A percentile compares a stretch with the other conserved stretches of the same genome.
Evolutionary conservation across 805 yeast species (phyloP).

Genomic region (Metschnikowia noctiluminum): DNA sequence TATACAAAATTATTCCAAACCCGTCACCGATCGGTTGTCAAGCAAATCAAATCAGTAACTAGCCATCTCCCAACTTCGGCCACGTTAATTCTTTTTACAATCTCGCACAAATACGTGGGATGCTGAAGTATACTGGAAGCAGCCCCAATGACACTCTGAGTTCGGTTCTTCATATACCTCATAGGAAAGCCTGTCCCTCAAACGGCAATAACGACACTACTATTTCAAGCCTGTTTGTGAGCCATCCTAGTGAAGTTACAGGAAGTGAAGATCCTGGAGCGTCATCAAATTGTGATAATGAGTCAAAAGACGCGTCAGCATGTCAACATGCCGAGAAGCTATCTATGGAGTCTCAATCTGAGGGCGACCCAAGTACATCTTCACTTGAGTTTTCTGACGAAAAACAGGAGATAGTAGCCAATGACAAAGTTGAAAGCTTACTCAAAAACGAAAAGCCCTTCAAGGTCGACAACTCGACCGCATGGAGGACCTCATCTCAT

Average conservation of each 20-base stretch:
- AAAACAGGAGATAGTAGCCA: neutral
- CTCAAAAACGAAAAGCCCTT: too few relatives aligned
- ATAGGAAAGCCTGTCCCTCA: neutral
- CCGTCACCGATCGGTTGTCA: too few relatives aligned
- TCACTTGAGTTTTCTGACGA: neutral
- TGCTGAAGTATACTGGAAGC: constrained; percentile 3
- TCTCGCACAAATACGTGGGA: neutral
- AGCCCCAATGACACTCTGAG: neutral
- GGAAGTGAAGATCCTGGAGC: too few relatives aligned
- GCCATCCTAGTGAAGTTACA: constrained; percentile 13
- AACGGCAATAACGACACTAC: constrained; percentile 6
- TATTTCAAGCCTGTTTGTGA: constrained; percentile 20
- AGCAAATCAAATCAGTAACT: too few relatives aligned
- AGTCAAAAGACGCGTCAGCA: constrained; percentile 4
- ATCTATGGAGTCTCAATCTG: neutral
- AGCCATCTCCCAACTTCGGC: too few relatives aligned
- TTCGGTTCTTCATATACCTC: neutral
- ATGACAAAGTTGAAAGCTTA: too few relatives aligned
- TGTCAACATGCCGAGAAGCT: neutral
- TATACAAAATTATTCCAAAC: too few relatives aligned
- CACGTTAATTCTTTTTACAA: too few relatives aligned
- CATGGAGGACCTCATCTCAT: neutral
- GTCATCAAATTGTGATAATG: neutral
- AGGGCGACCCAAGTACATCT: neutral
- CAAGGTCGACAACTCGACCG: neutral